Evolutionary conservation across 1,284 basidiomycete genomes (phyloP).

Genomic region (Malassezia dermatis): DNA sequence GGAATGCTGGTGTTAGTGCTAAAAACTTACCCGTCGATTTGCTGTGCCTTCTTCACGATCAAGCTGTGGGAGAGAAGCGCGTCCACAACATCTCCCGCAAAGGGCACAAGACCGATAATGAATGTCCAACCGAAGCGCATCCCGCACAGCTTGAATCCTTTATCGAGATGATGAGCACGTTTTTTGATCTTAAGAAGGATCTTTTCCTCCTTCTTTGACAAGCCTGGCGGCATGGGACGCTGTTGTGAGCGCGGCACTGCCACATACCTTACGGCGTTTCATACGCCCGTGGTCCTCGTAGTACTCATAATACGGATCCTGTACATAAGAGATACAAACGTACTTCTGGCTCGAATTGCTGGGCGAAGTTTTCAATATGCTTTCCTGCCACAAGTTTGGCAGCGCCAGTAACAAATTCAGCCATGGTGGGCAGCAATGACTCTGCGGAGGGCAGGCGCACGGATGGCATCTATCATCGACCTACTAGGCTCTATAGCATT

Average conservation of each 20-base stretch:
- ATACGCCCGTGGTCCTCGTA: constrained; percentile 62
- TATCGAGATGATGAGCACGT: constrained; percentile 82
- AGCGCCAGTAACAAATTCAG: neutral
- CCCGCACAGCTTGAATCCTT: constrained; percentile 72
- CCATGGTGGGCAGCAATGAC: constrained; percentile 2
- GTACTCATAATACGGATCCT: constrained; percentile 68
- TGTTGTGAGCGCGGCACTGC: neutral
- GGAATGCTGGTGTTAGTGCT: constrained; percentile 17
- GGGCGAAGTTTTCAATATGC: neutral
- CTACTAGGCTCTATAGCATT: neutral
- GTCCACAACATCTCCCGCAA: constrained; percentile 61
- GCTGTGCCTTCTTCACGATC: constrained; percentile 64
- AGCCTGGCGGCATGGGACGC: constrained; percentile 63
- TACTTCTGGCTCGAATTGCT: constrained; percentile 16
- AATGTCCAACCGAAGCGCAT: constrained; percentile 70
- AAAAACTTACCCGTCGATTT: constrained; percentile 53
- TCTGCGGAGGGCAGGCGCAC: neutral
- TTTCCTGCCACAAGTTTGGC: constrained; percentile 1
- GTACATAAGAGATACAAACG: neutral
- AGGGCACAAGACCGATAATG: constrained; percentile 59
- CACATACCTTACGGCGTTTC: constrained; percentile 55
- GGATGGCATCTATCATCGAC: neutral
- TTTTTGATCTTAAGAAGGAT: constrained; percentile 52
- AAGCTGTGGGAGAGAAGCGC: constrained; percentile 64
- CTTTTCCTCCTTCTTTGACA: constrained; percentile 66